These are phyloP conservation scores for Fermentozyma sake DNA, from an alignment of 1,139 yeast species.

Conservation along the genomic window DNA sequence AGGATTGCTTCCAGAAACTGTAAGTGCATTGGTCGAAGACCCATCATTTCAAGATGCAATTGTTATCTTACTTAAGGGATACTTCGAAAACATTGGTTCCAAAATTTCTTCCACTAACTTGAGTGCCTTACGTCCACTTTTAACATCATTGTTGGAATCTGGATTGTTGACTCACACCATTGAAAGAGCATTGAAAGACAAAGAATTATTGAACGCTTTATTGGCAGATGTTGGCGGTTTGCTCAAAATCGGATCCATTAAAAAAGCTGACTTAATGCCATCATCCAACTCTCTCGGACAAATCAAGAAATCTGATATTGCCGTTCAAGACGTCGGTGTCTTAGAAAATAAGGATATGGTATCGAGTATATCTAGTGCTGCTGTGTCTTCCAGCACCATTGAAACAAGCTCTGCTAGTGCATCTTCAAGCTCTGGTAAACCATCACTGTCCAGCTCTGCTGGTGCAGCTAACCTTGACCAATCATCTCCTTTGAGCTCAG, in stretches of 20 bases:
- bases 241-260: slow-evolving; percentile 11
- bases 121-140: slow-evolving; percentile 19
- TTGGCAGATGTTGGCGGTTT: slow-evolving; percentile 17
- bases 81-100: slow-evolving; percentile 21
- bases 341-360: too few species aligned
- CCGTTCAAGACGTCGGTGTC: too few species aligned
- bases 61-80: slow-evolving; percentile 22
- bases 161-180: slow-evolving; percentile 24
- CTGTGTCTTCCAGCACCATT: too few species aligned
- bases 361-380: too few species aligned
- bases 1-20: slow-evolving; percentile 24
- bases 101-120: slow-evolving; percentile 7
- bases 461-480: too few species aligned
- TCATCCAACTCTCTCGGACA: too few species aligned
- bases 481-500: too few species aligned
- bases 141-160: slow-evolving; percentile 20
- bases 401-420: too few species aligned
- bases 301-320: too few species aligned
- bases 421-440: too few species aligned
- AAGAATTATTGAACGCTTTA: slow-evolving; percentile 22
- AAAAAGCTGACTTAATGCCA: background rate
- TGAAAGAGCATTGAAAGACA: slow-evolving; percentile 22
- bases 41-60: slow-evolving; percentile 25
- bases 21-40: slow-evolving; percentile 23
- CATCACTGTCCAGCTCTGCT: too few species aligned